These are phyloP conservation scores for Lachancea sp. DNA, from an alignment of 805 yeast genomes.

Conservation along the genomic window DNA sequence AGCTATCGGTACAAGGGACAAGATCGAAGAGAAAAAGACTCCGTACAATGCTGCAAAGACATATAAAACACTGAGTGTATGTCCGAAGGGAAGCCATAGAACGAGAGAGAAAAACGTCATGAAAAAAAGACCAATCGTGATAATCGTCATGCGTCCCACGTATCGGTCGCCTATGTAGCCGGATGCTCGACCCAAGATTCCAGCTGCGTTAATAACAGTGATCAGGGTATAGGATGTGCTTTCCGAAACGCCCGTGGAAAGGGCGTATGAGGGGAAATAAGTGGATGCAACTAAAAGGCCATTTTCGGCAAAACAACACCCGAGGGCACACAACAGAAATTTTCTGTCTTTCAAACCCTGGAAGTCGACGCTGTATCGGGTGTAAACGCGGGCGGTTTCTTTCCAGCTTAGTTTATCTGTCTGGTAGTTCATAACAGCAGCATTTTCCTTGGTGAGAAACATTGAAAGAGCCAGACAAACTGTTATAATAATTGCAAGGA, in stretches of 20 bases:
- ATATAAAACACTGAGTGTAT: constrained; percentile 37
- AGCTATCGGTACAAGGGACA: constrained; percentile 63
- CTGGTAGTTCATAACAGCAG: constrained; percentile 14
- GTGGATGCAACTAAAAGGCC: constrained; percentile 39
- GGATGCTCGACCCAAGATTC: constrained; percentile 47
- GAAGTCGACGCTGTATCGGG: constrained; percentile 25
- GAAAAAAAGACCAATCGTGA: constrained; percentile 42
- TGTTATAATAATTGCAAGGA: constrained; percentile 37
- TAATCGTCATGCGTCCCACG: constrained; percentile 52
- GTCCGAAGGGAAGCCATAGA: constrained; percentile 66
- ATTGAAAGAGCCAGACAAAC: constrained; percentile 22
- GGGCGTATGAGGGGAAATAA: constrained; percentile 43
- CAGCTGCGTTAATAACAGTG: constrained; percentile 38
- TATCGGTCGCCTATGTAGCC: constrained; percentile 52
- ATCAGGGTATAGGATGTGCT: constrained; percentile 38
- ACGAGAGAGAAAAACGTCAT: constrained; percentile 44
- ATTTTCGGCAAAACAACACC: constrained; percentile 39
- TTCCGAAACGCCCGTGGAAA: constrained; percentile 36
- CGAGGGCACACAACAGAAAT: constrained; percentile 35
- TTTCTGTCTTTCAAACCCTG: constrained; percentile 38
- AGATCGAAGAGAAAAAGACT: constrained; percentile 52
- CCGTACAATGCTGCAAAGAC: constrained; percentile 52
- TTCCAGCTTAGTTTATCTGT: constrained; percentile 11
- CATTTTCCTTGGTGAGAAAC: constrained; percentile 31
- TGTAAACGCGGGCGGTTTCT: constrained; percentile 11